phyloP scores from a whole-genome alignment of 75 land plant species.

The Cunninghamia lanceolata region DNA sequence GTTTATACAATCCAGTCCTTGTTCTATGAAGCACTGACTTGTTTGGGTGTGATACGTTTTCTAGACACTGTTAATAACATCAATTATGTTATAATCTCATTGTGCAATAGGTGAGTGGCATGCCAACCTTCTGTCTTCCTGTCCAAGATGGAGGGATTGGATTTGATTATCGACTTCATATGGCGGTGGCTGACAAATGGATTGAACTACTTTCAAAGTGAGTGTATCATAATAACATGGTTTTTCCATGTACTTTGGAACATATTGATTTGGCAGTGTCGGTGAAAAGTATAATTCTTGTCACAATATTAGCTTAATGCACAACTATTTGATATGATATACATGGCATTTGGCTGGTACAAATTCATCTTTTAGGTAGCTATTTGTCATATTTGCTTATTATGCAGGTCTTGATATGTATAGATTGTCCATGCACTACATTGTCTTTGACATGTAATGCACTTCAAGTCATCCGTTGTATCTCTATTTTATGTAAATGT shows the following conservation, averaged over 20 bases:
- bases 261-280: not conserved
- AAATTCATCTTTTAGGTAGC: not conserved
- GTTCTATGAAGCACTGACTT: not conserved
- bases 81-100: not conserved
- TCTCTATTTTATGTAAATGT: not conserved
- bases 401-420: not conserved
- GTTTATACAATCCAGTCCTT: not conserved
- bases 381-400: not conserved
- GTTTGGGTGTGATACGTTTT: not conserved
- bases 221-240: not conserved
- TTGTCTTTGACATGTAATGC: not conserved
- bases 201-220: constrained; percentile 61
- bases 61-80: not conserved
- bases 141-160: constrained; percentile 90
- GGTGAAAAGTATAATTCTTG: not conserved
- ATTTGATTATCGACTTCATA: constrained; percentile 93
- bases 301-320: not conserved
- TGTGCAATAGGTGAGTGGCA: constrained; percentile 78
- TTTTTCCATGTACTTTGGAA: constrained; percentile 2
- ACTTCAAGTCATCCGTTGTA: not conserved
- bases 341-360: not conserved
- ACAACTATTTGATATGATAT: not conserved
- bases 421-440: not conserved
- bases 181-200: constrained; percentile 97
- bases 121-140: constrained; percentile 86